phyloP scores from a whole-genome alignment of 2,329 filamentous ascomycete species.

The Metarhizium album region DNA sequence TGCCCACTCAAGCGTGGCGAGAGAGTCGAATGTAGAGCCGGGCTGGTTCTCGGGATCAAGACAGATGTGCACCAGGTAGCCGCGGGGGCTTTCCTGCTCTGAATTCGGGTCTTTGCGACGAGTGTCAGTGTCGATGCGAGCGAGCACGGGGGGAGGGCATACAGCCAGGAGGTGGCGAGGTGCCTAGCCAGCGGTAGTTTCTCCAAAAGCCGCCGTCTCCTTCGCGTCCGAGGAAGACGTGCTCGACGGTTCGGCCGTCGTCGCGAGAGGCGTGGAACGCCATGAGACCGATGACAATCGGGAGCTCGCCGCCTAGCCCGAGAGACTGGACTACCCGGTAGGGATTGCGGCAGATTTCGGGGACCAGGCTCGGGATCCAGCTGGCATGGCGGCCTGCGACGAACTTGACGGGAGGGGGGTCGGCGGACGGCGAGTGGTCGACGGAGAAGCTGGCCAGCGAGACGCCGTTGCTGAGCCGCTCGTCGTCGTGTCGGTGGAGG shows the following conservation, averaged over 20 bases:
- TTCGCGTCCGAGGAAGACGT: slow-evolving; percentile 4
- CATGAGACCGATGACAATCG: slow-evolving; percentile 30
- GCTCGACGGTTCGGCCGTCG: not conserved
- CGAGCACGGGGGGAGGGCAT: slow-evolving; percentile 3
- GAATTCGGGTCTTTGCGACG: slow-evolving; percentile 14
- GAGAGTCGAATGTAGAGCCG: slow-evolving; percentile 15
- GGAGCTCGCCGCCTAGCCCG: slow-evolving; percentile 27
- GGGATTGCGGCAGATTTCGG: slow-evolving; percentile 17
- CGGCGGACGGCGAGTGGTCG: not conserved
- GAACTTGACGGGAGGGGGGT: slow-evolving; percentile 10
- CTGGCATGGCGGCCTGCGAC: slow-evolving; percentile 20
- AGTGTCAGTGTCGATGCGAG: not conserved
- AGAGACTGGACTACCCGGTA: slow-evolving; percentile 11
- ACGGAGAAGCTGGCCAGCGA: slow-evolving; percentile 15
- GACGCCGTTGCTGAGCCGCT: slow-evolving; percentile 10
- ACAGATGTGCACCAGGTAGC: slow-evolving; percentile 24
- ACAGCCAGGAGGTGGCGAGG: slow-evolving; percentile 16
- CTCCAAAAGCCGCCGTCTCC: slow-evolving; percentile 15
- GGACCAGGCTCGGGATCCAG: slow-evolving; percentile 30
- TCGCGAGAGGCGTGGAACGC: slow-evolving; percentile 15
- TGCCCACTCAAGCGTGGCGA: slow-evolving; percentile 18
- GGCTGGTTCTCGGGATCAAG: slow-evolving; percentile 18
- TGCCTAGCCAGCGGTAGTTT: slow-evolving; percentile 14
- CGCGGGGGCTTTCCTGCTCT: slow-evolving; percentile 16
- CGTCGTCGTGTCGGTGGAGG: slow-evolving; percentile 7